Evolutionary conservation across 352 stramenopile species (phyloP), one percentile per base, ranked within the genome.

Genomic region (Pythium insidiosum): DNA sequence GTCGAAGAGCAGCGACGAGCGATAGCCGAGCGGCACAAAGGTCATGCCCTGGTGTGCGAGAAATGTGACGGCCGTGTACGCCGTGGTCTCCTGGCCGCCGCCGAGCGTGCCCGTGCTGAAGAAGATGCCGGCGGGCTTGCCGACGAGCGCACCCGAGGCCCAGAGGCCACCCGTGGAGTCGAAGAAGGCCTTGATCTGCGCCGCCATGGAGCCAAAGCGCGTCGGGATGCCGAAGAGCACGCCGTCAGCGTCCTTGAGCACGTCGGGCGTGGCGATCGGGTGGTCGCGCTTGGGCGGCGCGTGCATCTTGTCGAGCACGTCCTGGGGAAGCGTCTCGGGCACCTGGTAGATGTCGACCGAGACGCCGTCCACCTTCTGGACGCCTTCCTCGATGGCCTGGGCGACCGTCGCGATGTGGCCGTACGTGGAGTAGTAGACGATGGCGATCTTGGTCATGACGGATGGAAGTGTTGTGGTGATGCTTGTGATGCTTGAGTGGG

Each of bases 181-280:
- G 30, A 94, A 87, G 22, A 96, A 69, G n/a, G 72, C 61, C 77
- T 95, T 95, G 24, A 97, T 66, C 66, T 97, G 89, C 13, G 89
- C 77, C 16, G 74, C 66, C 28, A 84, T 31, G 45, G 76, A 76
- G 55, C 84, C 84, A 50, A 87, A 96, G 21, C 85, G 74, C 26
- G 82, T 93, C 16, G 74, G 70, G 47, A 95, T 59, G 37, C 85
- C 86, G 47, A 95, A 96, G 22, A 95, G 45, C 48, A 95, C 61
- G 28, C 81, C 84, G 48, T 95, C 84, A 16, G 59, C 59, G 33
- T 82, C 66, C 15, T 44, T 40, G 37, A 94, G 60, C 26, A 76
- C 58, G 11, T 73, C 66, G 1, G 74, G 43, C 15, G 64, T 71
- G 20, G 75, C 69, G 16, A 88, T 47, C 33, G 75, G 74, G 57